A percentile compares a stretch with the other conserved stretches of the same genome.
Conservation (phyloP, 257 asterid genomes). For the Eustoma russellianum region DNA sequence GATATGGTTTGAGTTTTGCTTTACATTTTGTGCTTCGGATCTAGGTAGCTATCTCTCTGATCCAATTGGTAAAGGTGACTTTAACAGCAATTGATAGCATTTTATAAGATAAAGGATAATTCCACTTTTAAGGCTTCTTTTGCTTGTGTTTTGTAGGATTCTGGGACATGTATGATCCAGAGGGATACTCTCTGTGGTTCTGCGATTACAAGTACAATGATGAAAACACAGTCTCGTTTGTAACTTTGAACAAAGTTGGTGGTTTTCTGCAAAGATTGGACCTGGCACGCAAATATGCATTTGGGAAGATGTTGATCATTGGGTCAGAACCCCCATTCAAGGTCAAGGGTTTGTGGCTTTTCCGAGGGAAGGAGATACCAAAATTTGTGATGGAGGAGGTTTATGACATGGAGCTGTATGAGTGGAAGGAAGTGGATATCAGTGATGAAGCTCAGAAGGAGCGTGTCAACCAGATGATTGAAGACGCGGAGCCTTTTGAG, state of each 20-base stretch:
- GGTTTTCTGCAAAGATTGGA: slow-evolving; percentile 97
- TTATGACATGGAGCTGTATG: slow-evolving; percentile 87
- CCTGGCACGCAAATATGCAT: slow-evolving; percentile 82
- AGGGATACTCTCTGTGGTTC: slow-evolving; percentile 97
- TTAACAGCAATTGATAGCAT: too few relatives aligned
- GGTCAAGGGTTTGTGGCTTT: slow-evolving; percentile 95
- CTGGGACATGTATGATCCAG: slow-evolving; percentile 97
- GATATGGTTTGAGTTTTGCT: too few relatives aligned
- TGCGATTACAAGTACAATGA: slow-evolving; percentile 91
- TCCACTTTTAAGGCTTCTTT: too few relatives aligned
- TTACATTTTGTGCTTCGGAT: too few relatives aligned
- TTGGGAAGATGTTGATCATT: slow-evolving; percentile 86
- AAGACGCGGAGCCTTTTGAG: slow-evolving; percentile 85
- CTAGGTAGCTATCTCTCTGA: too few relatives aligned
- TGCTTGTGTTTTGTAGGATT: slow-evolving; percentile 43
- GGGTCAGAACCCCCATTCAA: slow-evolving; percentile 74
- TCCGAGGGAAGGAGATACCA: slow-evolving; percentile 78
- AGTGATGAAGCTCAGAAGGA: slow-evolving; percentile 86
- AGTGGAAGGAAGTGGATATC: slow-evolving; percentile 76
- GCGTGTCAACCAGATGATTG: slow-evolving; percentile 84
- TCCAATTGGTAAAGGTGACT: too few relatives aligned
- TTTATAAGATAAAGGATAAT: too few relatives aligned
- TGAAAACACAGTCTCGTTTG: slow-evolving; percentile 77
- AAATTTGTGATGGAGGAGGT: slow-evolving; percentile 71
- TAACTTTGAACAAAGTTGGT: slow-evolving; percentile 85